phyloP scores from a whole-genome alignment of 257 asterid genomes.

The Anisodus acutangulus region DNA sequence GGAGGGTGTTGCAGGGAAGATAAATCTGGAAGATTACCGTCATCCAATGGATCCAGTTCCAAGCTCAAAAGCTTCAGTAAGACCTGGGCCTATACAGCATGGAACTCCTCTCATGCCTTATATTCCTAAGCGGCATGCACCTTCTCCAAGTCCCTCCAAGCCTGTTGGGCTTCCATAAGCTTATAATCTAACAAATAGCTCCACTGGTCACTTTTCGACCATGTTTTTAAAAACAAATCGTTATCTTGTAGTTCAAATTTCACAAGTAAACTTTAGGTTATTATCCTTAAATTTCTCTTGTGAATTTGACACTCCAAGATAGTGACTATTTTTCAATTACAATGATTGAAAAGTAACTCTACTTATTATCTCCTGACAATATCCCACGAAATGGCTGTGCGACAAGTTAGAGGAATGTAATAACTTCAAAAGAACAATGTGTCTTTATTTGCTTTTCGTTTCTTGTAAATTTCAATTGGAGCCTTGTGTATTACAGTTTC shows the following conservation, averaged over 20 bases:
- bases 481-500: not conserved
- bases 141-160: conserved; percentile 39
- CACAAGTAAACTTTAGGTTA: no score
- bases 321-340: no score
- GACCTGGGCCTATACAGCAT: conserved; percentile 82
- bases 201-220: no score
- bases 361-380: not conserved
- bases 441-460: not conserved
- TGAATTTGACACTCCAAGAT: no score
- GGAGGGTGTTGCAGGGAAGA: conserved; percentile 25
- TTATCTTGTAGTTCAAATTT: no score
- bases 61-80: conserved; percentile 65
- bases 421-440: not conserved
- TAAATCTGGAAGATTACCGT: conserved; percentile 67
- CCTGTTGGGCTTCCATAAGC: not conserved
- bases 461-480: conserved; percentile 9
- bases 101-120: conserved; percentile 85
- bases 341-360: no score
- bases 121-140: conserved; percentile 68
- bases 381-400: not conserved
- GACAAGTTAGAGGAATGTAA: not conserved
- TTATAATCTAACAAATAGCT: not conserved
- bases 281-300: no score
- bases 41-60: conserved; percentile 73
- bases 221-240: no score